Base-by-base conservation (phyloP, 768 basidiomycete genomes). In the Dendrothele bispora region DNA sequence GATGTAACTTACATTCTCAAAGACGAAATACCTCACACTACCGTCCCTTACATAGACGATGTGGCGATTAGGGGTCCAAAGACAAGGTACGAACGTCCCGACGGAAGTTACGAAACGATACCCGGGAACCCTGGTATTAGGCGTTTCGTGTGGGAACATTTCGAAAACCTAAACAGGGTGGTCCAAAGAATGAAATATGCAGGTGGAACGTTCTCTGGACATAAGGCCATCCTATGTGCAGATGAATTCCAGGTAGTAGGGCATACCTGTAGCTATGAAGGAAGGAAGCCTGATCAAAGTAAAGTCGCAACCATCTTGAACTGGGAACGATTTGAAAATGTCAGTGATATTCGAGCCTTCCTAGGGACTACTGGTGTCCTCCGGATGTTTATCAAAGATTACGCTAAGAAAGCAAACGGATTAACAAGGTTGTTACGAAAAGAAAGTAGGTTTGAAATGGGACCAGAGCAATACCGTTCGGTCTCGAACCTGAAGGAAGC, bases 101-200 rank as follows among this genome's bases (percentile, higher is more conserved):
- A 7, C 2, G 57, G 62, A n/a, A 50, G 59, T 0, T 54, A 32
- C 29, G 43, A 54, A 26, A 43, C 41, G 15, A 46, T 54, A 2
- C 36, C 43, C 3, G 43, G 46, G 18, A 54, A 54, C 34, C 11
- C 43, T 4, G 49, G 49, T 6, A 54, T 54, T 14, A 10, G 64
- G 0, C 45, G 55, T 1, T 71, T 68, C 38, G 49, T 71, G 2
- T 72, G 67, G 66, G 68, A 72, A 51, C 71, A 74, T 49, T 52
- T 66, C 1, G 20, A 59, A 4, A 58, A 64, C 36, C 43, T 71
- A 20, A 67, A 75, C 43, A 50, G 66, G 3, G 51, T 74, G 11
- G 49, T 73, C 0, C 62, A 67, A 24, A 44, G 61, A 2, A 56
- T 74, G 3, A 61, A 57, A 22, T 51, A 56, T 29, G 46, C 50